Percentiles rank a stretch among this genome's conserved stretches.
phyloP scores from a whole-genome alignment of 495 filamentous ascomycete species.

The Daldinia loculata region DNA sequence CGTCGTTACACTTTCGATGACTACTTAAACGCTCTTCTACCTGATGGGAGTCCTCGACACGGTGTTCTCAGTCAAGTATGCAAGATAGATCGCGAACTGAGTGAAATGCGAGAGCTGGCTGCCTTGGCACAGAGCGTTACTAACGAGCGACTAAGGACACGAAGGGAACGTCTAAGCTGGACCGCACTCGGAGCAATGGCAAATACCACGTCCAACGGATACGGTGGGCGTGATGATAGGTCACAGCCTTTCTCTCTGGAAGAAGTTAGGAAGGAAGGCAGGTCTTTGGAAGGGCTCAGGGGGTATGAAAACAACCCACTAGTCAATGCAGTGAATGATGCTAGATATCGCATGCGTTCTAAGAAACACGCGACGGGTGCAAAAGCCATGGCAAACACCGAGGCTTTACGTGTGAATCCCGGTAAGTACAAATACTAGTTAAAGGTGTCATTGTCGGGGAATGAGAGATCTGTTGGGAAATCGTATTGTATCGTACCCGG shows the following conservation, averaged over 20 bases:
- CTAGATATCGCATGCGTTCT: not conserved
- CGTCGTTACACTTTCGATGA: constrained; percentile 23
- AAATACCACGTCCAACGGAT: not conserved
- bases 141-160: constrained; percentile 31
- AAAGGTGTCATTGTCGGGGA: not conserved
- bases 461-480: not conserved
- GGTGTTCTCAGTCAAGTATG: constrained; percentile 32
- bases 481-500: not conserved
- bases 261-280: constrained; percentile 23
- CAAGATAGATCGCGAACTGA: constrained; percentile 48
- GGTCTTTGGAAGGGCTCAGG: constrained; percentile 22
- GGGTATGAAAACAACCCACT: constrained; percentile 28
- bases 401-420: not conserved
- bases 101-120: constrained; percentile 53
- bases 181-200: constrained; percentile 45
- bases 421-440: not conserved
- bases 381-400: not conserved
- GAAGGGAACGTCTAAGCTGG: constrained; percentile 47
- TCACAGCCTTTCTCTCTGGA: constrained; percentile 20
- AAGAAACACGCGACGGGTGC: not conserved
- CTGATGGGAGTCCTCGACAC: constrained; percentile 41
- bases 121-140: constrained; percentile 46
- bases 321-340: constrained; percentile 6
- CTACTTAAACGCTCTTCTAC: constrained; percentile 45
- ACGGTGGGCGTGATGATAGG: constrained; percentile 5